Evolutionary conservation across 768 basidiomycete genomes (phyloP).

Genomic region (Boletus pseudopeckii): DNA sequence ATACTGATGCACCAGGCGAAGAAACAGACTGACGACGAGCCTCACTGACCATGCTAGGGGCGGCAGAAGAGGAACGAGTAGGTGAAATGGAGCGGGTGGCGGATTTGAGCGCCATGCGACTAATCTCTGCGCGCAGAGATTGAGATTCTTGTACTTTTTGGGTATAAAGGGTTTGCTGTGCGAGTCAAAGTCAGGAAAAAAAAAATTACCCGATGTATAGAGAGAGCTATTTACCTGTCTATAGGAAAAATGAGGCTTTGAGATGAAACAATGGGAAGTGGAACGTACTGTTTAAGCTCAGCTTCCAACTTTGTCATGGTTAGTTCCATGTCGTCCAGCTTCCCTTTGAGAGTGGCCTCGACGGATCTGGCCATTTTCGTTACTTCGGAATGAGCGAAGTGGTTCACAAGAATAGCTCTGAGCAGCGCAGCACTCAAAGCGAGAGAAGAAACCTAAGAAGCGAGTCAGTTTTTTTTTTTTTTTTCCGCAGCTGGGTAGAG

Average conservation of each 20-base stretch:
- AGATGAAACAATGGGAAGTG: constrained; percentile 8
- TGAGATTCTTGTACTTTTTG: constrained; percentile 73
- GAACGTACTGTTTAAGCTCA: constrained; percentile 67
- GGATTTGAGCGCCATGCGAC: constrained; percentile 42
- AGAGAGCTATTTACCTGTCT: constrained; percentile 55
- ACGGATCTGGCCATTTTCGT: constrained; percentile 61
- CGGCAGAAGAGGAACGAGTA: constrained; percentile 26
- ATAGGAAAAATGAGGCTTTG: constrained; percentile 21
- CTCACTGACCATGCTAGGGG: constrained; percentile 21
- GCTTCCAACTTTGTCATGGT: constrained; percentile 58
- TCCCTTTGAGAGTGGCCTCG: constrained; percentile 60
- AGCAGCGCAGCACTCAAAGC: constrained; percentile 74
- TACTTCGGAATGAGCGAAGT: constrained; percentile 75
- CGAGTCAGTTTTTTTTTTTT: neutral
- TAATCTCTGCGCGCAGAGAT: constrained; percentile 62
- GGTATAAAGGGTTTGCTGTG: constrained; percentile 56
- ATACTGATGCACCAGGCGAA: constrained; percentile 32
- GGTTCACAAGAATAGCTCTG: constrained; percentile 80
- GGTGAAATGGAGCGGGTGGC: constrained; percentile 24
- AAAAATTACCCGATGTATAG: constrained; percentile 1
- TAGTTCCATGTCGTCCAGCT: constrained; percentile 63
- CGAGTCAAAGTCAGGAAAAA: constrained; percentile 15
- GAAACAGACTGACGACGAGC: constrained; percentile 31
- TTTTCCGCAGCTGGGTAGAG: constrained; percentile 8
- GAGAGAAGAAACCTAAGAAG: constrained; percentile 57